Evolutionary conservation across 192 early-diverging fungal species (phyloP).

Genomic region (Martensiomyces pterosporus): DNA sequence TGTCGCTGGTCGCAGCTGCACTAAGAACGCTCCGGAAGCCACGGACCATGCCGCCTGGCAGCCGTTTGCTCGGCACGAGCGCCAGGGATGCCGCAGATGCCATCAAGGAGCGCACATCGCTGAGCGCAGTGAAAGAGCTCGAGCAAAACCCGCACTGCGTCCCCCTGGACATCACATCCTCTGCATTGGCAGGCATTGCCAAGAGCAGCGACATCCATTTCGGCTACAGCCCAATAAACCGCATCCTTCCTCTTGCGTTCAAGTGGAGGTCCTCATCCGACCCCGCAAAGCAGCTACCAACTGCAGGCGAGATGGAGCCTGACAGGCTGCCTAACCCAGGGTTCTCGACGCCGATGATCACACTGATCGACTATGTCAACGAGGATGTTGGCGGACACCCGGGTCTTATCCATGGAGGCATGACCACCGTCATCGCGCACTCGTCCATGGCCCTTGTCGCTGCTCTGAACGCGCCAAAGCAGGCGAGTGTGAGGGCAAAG

Average conservation of each 20-base stretch:
- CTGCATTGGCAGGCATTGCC: neutral
- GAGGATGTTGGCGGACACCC: constrained; percentile 35
- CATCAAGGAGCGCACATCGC: constrained; percentile 19
- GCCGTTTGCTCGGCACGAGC: too few species aligned
- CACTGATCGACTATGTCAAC: constrained; percentile 33
- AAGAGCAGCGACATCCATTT: constrained; percentile 24
- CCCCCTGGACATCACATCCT: constrained; percentile 16
- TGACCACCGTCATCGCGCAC: constrained; percentile 39
- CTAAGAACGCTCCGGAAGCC: too few species aligned
- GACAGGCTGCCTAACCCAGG: constrained; percentile 12
- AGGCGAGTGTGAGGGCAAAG: constrained; percentile 8
- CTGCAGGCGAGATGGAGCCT: constrained; percentile 6
- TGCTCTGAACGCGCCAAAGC: constrained; percentile 19
- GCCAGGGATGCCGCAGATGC: too few species aligned
- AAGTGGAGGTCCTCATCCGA: constrained; percentile 12
- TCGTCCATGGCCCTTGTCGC: constrained; percentile 30
- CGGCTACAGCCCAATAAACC: constrained; percentile 21
- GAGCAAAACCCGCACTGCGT: constrained; percentile 5
- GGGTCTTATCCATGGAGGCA: constrained; percentile 41
- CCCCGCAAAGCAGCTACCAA: constrained; percentile 12
- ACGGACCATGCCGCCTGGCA: too few species aligned
- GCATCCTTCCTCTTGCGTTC: constrained; percentile 25
- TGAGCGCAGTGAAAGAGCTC: constrained; percentile 25
- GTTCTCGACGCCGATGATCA: constrained; percentile 21
- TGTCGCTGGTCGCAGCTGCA: too few species aligned